Conservation (phyloP, 2,329 filamentous ascomycete genomes). For the Paramyrothecium sp. region DNA sequence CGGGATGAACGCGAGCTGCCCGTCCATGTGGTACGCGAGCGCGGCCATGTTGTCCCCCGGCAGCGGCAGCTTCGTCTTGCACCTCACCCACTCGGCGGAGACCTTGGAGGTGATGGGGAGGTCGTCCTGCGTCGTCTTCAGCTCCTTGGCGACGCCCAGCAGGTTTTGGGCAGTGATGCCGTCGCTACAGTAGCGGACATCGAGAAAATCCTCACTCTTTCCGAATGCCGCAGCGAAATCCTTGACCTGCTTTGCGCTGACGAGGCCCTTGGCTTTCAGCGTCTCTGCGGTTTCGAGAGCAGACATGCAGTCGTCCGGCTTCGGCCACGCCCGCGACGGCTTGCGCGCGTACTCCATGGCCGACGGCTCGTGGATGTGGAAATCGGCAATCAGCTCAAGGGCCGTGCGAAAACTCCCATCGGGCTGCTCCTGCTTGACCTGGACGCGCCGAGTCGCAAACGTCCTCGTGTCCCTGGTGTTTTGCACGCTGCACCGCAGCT, state of each 20-base stretch:
- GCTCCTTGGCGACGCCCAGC: slow-evolving; percentile 35
- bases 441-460: slow-evolving; percentile 45
- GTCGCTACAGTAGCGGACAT: slow-evolving; percentile 33
- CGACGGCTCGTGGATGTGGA: slow-evolving; percentile 38
- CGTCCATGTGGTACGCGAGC: slow-evolving; percentile 44
- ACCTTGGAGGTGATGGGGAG: slow-evolving; percentile 30
- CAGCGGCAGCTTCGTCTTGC: slow-evolving; percentile 13
- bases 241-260: slow-evolving; percentile 18
- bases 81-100: slow-evolving; percentile 41
- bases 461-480: slow-evolving; percentile 41
- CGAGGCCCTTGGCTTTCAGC: slow-evolving; percentile 18
- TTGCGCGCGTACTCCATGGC: slow-evolving; percentile 35
- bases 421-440: slow-evolving; percentile 38
- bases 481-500: slow-evolving; percentile 33
- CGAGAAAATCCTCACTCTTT: slow-evolving; percentile 26
- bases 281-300: slow-evolving; percentile 6
- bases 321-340: slow-evolving; percentile 28
- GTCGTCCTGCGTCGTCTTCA: slow-evolving; percentile 31
- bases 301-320: slow-evolving; percentile 18
- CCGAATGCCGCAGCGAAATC: slow-evolving; percentile 25
- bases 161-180: slow-evolving; percentile 43
- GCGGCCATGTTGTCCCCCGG: slow-evolving; percentile 31
- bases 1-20: slow-evolving; percentile 39
- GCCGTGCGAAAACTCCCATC: slow-evolving; percentile 34
- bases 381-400: slow-evolving; percentile 43